These are phyloP conservation scores for Antitrichia curtipendula DNA, from an alignment of 225 moss, liverwort and hornwort genomes.

Conservation along the genomic window DNA sequence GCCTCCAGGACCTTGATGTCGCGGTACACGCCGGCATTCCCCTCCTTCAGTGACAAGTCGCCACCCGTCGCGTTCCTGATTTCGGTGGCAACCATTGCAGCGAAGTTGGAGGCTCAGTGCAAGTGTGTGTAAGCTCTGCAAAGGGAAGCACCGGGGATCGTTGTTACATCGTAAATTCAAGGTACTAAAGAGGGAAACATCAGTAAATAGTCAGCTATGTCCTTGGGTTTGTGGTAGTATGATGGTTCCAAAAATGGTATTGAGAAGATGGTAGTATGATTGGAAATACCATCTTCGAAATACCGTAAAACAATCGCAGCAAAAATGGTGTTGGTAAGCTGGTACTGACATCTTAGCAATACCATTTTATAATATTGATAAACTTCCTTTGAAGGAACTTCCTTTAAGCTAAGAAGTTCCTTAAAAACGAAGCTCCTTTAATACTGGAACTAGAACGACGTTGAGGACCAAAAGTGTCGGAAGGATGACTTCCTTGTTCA, in stretches of 20 bases:
- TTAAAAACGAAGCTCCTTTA: neutral
- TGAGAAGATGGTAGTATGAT: neutral
- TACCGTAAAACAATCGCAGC: too few species aligned
- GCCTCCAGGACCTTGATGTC: neutral
- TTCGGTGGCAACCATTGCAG: slow-evolving; percentile 1
- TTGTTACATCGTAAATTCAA: neutral
- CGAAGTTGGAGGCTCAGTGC: neutral
- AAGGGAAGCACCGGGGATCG: neutral
- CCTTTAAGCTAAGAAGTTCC: neutral
- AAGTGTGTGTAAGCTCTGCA: neutral
- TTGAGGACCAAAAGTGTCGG: neutral
- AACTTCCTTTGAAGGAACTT: too few species aligned
- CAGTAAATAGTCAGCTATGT: neutral
- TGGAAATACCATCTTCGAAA: neutral
- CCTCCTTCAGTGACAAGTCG: slow-evolving; percentile 6
- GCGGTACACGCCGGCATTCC: slow-evolving; percentile 34
- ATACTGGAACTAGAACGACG: neutral
- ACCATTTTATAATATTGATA: neutral
- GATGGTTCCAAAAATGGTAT: neutral
- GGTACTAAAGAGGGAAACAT: neutral
- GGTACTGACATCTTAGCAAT: neutral
- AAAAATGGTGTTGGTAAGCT: neutral
- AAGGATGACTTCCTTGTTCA: neutral
- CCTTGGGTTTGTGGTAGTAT: neutral
- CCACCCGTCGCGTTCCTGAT: neutral